Base-by-base conservation (phyloP, 2,329 filamentous ascomycete genomes). In the Calonectria ilicicola region DNA sequence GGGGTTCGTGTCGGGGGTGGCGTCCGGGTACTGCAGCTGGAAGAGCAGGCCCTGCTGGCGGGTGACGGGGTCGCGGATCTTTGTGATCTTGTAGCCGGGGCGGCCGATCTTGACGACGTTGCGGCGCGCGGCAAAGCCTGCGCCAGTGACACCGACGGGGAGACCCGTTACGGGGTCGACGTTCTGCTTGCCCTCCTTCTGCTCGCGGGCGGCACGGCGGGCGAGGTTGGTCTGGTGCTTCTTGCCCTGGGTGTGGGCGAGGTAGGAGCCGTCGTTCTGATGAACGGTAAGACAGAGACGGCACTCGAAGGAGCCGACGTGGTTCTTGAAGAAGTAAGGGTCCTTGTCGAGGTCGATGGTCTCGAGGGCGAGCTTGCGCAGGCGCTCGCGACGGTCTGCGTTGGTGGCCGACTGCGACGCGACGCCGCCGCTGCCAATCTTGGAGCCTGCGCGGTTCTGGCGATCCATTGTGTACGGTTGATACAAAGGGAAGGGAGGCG, bases 261-360 rank as follows among this genome's bases (percentile, higher is more conserved):
- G 95, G 86, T 99, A 99, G 60, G 96, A 98, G 75, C 97, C 97
- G 87, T 99, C 97, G 84, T 99, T 99, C 82, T 99, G 97, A 89
- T 99, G 97, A 5, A 98, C 96, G 0, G 97, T 99, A 29, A 99
- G 89, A 82, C 97, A 99, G 47, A 99, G 93, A 35, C 97, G 94
- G 85, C 97, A 99, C 86, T 99, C 97, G 86, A 98, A 99, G 81
- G 94, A 97, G 82, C 97, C 97, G 80, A 98, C 95, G 85, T 99
- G 96, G 89, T 99, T 99, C 85, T 98, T 98, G 93, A 99, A 99
- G 89, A 98, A 98, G 91, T 98, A 99, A 0, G 97, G 97, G 87
- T 99, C 97, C 87, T 98, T 98, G 87, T 98, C 97, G 75, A 98
- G 94, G 87, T 98, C 96, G 89, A 99, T 99, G 69, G 95, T 97